Evolutionary conservation across 176 grass and related monocot species (phyloP), one percentile per base, ranked within the genome.

Genomic region (Luzula sylvatica): DNA sequence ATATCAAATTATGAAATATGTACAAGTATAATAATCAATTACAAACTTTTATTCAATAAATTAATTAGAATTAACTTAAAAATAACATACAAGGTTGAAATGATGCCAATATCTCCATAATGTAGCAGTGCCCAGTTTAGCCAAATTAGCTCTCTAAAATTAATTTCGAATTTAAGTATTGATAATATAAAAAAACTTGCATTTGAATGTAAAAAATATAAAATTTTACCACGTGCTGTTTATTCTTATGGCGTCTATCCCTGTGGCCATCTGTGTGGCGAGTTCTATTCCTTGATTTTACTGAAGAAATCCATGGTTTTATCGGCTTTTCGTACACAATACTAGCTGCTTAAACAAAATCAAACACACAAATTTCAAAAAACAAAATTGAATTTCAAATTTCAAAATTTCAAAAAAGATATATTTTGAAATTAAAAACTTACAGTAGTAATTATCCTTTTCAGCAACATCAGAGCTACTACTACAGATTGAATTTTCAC

Each of bases 31-130:
- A 14, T 8, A 11, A 53, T 13, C 23, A 29, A 24, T 8, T 38
- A 23, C 48, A 18, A 9, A 26, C 28, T 42, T 38, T 15, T 18
- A 6, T 28, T 14, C 24, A 32, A 67, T 26, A 59, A 59, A 11
- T 3, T n/a, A 9, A 28, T 8, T 46, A 44, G 2, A n/a, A 38
- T 11, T 8, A 3, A 23, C 25, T 1, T 45, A 27, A 38, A 11
- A 20, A 23, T 3, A 65, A 48, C 58, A 54, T 87, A 94, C 87
- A 19, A 94, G 82, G 30, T 94, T 73, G 59, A 94, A 94, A 56
- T 94, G 87, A 26, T 67, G 72, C 82, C 87, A 94, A 49, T 94
- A 94, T 83, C 75, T 94, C 78, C 67, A 87, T 21, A 94, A 60
- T 3, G 87, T 73, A 48, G 82, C 57, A 2, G 71, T 80, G 50